A percentile compares a stretch with the other conserved stretches of the same genome.
These are phyloP conservation scores for Skeletonema menzelii DNA, from an alignment of 108 stramenopile genomes.

Conservation along the genomic window DNA sequence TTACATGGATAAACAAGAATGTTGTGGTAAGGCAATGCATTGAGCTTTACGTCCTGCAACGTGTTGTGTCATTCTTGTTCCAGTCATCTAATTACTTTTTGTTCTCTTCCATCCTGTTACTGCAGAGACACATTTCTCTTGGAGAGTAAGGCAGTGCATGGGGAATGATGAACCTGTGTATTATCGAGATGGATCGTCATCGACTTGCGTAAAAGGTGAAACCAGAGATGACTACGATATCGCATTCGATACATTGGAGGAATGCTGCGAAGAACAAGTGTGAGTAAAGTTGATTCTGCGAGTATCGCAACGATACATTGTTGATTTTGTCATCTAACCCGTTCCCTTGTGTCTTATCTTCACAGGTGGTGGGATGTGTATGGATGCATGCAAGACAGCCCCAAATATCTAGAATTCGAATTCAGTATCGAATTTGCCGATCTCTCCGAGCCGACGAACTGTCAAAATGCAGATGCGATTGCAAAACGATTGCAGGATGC, in stretches of 20 bases:
- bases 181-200: not conserved
- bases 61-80: not conserved
- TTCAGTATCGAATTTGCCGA: slow-evolving; percentile 10
- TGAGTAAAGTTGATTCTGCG: not conserved
- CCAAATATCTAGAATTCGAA: slow-evolving; percentile 19
- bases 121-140: slow-evolving; percentile 12
- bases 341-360: not conserved
- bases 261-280: slow-evolving; percentile 7
- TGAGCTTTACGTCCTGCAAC: not conserved
- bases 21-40: not conserved
- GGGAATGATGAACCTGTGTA: slow-evolving; percentile 14
- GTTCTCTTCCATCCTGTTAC: not conserved
- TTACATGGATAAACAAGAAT: slow-evolving; percentile 11
- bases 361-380: slow-evolving; percentile 4
- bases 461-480: slow-evolving; percentile 30
- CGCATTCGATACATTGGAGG: slow-evolving; percentile 13
- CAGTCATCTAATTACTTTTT: not conserved
- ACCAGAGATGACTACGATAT: slow-evolving; percentile 23
- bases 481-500: slow-evolving; percentile 15
- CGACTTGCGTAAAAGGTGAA: slow-evolving; percentile 4
- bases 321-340: not conserved
- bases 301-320: not conserved
- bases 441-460: slow-evolving; percentile 10
- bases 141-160: slow-evolving; percentile 33
- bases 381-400: slow-evolving; percentile 10